Percentiles rank a stretch among this genome's conserved stretches.
Evolutionary conservation across 352 stramenopile species (phyloP).

Genomic region (Phytophthora kernoviae): DNA sequence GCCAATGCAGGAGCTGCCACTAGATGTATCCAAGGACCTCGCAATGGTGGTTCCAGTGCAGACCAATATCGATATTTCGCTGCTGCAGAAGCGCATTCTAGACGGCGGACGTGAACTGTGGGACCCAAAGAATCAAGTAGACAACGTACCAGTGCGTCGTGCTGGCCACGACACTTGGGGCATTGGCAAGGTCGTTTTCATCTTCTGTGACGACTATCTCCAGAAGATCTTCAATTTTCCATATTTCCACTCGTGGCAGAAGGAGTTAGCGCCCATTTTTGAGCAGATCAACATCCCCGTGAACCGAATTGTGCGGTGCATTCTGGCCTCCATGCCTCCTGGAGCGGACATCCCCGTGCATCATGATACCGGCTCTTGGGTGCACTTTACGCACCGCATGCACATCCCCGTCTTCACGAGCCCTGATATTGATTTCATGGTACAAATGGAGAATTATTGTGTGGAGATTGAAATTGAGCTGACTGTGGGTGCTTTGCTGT

Average conservation of each 20-base stretch:
- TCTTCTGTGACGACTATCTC: slow-evolving; percentile 99
- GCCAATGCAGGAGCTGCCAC: slow-evolving; percentile 60
- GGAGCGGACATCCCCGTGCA: slow-evolving; percentile 96
- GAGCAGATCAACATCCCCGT: slow-evolving; percentile 87
- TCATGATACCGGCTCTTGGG: slow-evolving; percentile 98
- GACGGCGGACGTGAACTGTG: slow-evolving; percentile 55
- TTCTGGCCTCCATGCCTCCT: slow-evolving; percentile 95
- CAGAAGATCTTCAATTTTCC: slow-evolving; percentile 95
- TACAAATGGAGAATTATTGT: slow-evolving; percentile 14
- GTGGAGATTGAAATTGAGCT: neutral
- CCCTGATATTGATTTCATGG: slow-evolving; percentile 73
- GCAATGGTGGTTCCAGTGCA: slow-evolving; percentile 65
- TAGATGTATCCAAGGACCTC: slow-evolving; percentile 40
- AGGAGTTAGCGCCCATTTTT: slow-evolving; percentile 88
- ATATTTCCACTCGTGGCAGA: slow-evolving; percentile 90
- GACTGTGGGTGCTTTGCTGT: neutral
- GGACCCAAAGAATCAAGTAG: slow-evolving; percentile 68
- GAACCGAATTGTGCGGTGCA: slow-evolving; percentile 91
- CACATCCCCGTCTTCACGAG: slow-evolving; percentile 96
- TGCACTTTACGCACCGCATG: slow-evolving; percentile 95
- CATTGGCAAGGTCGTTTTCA: slow-evolving; percentile 97
- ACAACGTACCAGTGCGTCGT: slow-evolving; percentile 93
- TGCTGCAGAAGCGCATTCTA: slow-evolving; percentile 64
- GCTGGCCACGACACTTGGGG: slow-evolving; percentile 97
- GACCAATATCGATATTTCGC: slow-evolving; percentile 63